Conservation (phyloP, 257 asterid species). For the Rhazya stricta region DNA sequence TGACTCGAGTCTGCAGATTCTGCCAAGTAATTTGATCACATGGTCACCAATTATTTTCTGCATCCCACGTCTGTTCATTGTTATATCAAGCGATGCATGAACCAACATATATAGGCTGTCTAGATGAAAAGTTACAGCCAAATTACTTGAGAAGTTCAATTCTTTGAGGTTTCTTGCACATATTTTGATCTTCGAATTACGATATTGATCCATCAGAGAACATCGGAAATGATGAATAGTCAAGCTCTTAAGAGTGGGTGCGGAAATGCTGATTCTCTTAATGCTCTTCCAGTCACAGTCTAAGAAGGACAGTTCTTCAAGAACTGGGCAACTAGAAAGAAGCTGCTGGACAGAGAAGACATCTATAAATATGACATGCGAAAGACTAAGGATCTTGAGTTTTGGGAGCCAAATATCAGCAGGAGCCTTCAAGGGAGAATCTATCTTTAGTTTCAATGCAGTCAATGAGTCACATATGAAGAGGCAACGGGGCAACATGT, state of each 20-base stretch:
- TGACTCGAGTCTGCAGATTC: constrained; percentile 4
- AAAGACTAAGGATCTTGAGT: neutral
- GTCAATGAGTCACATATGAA: neutral
- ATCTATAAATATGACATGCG: neutral
- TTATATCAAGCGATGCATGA: constrained; percentile 1
- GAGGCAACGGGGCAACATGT: constrained; percentile 1
- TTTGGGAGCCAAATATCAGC: constrained; percentile 2
- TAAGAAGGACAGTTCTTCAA: constrained; percentile 5
- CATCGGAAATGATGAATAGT: neutral
- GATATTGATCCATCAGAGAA: constrained; percentile 1
- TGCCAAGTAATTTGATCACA: neutral
- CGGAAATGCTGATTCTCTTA: neutral
- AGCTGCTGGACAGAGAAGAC: neutral
- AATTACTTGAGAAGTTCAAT: neutral
- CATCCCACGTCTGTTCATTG: neutral
- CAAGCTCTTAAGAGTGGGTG: neutral
- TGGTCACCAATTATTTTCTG: neutral
- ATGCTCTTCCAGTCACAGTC: constrained; percentile 6
- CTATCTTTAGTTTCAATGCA: neutral
- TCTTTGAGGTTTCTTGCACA: neutral
- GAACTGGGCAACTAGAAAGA: neutral
- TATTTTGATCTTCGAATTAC: constrained; percentile 7
- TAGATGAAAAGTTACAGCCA: neutral
- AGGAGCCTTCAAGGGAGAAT: constrained; percentile 6
- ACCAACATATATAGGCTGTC: neutral